Evolutionary conservation across 2,329 filamentous ascomycete species (phyloP), one percentile per base, ranked within the genome.

Genomic region (Stagonosporopsis rhizophila): DNA sequence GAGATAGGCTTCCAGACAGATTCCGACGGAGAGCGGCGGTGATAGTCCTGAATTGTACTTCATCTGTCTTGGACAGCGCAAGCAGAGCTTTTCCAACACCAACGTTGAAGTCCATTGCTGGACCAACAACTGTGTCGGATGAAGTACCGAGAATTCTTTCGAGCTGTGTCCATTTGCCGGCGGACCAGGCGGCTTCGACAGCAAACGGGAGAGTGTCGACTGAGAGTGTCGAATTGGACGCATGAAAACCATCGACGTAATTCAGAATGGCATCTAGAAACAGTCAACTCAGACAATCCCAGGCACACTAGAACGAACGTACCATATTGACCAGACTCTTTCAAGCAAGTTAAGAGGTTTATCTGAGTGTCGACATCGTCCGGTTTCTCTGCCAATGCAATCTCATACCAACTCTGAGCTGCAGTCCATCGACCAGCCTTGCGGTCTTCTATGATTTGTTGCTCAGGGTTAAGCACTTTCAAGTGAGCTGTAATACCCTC

Each of bases 331-430:
- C 94, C 95, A n/a, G 93, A 96, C 73, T 97, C 92, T 71, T 92
- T 93, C 9, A 99, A 81, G 67, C 95, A 98, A 27, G 88, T 90
- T 50, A 99, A 80, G 32, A 99, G 82, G 66, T 96, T 90, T 53
- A 91, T 82, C 72, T 97, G 93, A 12, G 90, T 83, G 53, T 96
- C 89, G 17, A 85, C 73, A 70, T 96, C 89, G 49, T 88, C 82
- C 0, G 94, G 93, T 41, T 89, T 84, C 66, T 95, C 88, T 2
- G 90, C 88, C 30, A 98, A 82, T 61, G 93, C 89, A 62, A 96
- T 87, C 73, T 99, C 93, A 75, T 97, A 98, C 95, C 96, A 99
- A 61, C 91, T 96, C 77, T 98, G 95, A 22, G 93, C 95, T 47
- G 94, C 91, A 15, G 91, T 89, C 93, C 95, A 99, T 60, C 93